These are phyloP conservation scores for Blastobotrys buckinghamii DNA, from an alignment of 1,139 yeast genomes.

Conservation along the genomic window DNA sequence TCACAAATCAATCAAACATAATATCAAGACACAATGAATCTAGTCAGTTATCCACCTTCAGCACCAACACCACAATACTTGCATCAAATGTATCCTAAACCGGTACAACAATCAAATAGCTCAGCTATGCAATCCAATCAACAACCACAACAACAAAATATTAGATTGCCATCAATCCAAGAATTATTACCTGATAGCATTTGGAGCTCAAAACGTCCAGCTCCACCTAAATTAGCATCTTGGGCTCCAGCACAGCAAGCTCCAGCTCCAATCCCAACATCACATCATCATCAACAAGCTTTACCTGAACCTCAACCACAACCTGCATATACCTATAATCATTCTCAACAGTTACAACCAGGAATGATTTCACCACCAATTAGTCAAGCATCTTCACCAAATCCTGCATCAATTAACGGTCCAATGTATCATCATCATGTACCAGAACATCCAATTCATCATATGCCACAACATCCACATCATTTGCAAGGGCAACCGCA, in stretches of 20 bases:
- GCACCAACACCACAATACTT: slow-evolving; percentile 5
- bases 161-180: slow-evolving; percentile 14
- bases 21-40: slow-evolving; percentile 2
- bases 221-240: not conserved
- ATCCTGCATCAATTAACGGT: not conserved
- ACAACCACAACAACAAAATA: slow-evolving; percentile 7
- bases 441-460: slow-evolving; percentile 2
- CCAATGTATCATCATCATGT: not conserved
- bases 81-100: slow-evolving; percentile 6
- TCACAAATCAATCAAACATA: not conserved
- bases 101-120: not conserved
- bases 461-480: not conserved
- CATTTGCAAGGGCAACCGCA: slow-evolving; percentile 2
- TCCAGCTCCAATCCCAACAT: not conserved
- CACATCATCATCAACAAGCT: not conserved
- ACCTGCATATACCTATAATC: slow-evolving; percentile 7
- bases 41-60: slow-evolving; percentile 7
- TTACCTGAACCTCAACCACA: not conserved
- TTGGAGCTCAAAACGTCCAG: not conserved
- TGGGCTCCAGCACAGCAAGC: too few species aligned
- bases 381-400: slow-evolving; percentile 9
- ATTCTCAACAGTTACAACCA: slow-evolving; percentile 4
- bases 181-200: slow-evolving; percentile 7
- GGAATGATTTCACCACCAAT: slow-evolving; percentile 12
- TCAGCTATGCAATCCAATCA: too few species aligned